phyloP scores from a whole-genome alignment of 148 eudicot genomes.

The Chenopodium formosanum region DNA sequence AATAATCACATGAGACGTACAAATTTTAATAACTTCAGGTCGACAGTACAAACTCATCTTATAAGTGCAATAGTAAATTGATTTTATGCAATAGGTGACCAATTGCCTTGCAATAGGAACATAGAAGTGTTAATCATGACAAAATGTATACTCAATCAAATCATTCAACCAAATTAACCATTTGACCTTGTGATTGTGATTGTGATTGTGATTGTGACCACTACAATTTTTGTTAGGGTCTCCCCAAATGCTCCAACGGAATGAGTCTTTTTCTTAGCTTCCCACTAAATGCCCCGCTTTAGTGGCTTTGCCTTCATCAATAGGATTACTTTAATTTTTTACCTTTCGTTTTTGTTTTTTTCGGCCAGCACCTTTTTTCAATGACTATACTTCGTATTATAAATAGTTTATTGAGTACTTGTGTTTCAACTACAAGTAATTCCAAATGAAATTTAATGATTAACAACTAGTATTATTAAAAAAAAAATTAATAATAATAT shows the following conservation, averaged over 20 bases:
- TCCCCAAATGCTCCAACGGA: not conserved
- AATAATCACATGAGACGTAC: too few relatives aligned
- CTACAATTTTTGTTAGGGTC: not conserved
- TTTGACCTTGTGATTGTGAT: slow-evolving; percentile 20
- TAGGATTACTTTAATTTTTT: not conserved
- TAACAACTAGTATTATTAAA: too few relatives aligned
- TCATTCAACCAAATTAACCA: slow-evolving; percentile 4
- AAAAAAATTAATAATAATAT: too few relatives aligned
- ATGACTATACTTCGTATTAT: too few relatives aligned
- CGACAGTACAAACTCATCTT: too few relatives aligned
- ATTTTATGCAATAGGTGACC: slow-evolving; percentile 4
- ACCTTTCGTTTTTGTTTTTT: not conserved
- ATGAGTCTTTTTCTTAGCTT: not conserved
- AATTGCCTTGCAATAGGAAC: not conserved
- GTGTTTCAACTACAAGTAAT: too few relatives aligned
- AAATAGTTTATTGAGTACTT: too few relatives aligned
- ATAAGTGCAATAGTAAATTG: not conserved
- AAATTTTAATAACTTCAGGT: too few relatives aligned
- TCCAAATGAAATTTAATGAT: too few relatives aligned
- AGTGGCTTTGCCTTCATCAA: not conserved
- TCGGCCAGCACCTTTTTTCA: too few relatives aligned
- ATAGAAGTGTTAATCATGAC: not conserved
- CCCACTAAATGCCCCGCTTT: not conserved
- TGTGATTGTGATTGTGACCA: not conserved
- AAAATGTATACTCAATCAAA: slow-evolving; percentile 2